Base-by-base conservation (phyloP, 2,329 filamentous ascomycete genomes). In the Colletotrichum trifolii region DNA sequence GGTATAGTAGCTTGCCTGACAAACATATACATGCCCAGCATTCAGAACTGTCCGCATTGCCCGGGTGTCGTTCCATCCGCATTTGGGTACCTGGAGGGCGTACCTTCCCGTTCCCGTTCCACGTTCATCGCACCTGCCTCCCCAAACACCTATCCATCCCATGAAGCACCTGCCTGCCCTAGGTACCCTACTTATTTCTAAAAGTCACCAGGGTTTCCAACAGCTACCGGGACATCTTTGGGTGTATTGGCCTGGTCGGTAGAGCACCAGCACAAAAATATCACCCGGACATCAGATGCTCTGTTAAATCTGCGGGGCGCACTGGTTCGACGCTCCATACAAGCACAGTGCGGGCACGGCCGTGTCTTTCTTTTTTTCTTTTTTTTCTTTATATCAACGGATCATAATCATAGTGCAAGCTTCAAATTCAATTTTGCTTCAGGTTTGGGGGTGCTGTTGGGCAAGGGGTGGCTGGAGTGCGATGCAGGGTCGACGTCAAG, bases 211-310 rank as follows among this genome's bases (percentile, higher is more conserved):
- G 11, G 13, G 8, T 33, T 49, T 49, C n/a, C 46, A 49, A 49
- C 46, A 49, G 46, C 46, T 49, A 49, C 12, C 46, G 46, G 46
- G 46, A 49, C 46, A 49, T 49, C 46, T 49, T 49, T 49, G 46
- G 46, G 46, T 33, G 46, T 49, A 49, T 49, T 25, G 46, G 46
- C 46, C 46, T 49, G 46, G 46, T 49, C 46, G 46, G 33, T 49
- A 49, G 46, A 49, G 11, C 46, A 12, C 9, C 46, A 36, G 46
- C 46, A 49, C 46, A 49, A 49, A 13, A 49, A 34, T 34, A 49
- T 49, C 34, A 25, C 17, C 46, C 35, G 12, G 39, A n/a, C 13
- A 34, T 49, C 46, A 49, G 46, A 49, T 49, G 46, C 46, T 49
- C 46, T 49, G 46, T 36, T 49, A 49, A 49, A 49, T 49, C 46